Evolutionary conservation across 306 rosid species (phyloP).

Genomic region (Arachis hypogaea): DNA sequence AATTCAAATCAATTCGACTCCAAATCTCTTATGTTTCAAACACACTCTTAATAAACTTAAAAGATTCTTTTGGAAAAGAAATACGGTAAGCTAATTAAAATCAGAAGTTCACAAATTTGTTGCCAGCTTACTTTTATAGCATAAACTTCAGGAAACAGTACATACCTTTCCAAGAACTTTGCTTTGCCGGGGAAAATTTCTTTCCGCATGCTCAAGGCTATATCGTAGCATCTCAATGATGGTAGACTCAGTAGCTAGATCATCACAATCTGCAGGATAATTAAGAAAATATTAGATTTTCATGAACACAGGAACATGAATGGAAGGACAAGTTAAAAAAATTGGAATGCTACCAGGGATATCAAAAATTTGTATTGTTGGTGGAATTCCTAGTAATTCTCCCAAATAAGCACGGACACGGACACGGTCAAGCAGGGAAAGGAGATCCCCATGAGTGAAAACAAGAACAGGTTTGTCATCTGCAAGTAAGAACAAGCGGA

Average conservation of each 20-base stretch:
- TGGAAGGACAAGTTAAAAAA: slow-evolving; percentile 12
- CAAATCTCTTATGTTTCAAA: too few species aligned
- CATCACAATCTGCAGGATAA: slow-evolving; percentile 57
- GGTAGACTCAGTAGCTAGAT: slow-evolving; percentile 55
- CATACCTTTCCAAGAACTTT: slow-evolving; percentile 52
- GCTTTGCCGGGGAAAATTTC: slow-evolving; percentile 58
- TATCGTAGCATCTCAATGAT: slow-evolving; percentile 66
- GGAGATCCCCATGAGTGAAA: slow-evolving; percentile 88
- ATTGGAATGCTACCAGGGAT: slow-evolving; percentile 66
- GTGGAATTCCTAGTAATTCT: slow-evolving; percentile 71
- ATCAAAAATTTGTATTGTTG: slow-evolving; percentile 78
- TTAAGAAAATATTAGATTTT: slow-evolving; percentile 5
- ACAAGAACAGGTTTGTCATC: slow-evolving; percentile 90
- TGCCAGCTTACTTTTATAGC: slow-evolving; percentile 2
- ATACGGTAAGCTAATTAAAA: background rate
- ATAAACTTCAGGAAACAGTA: slow-evolving; percentile 28
- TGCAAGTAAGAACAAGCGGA: slow-evolving; percentile 35
- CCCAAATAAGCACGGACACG: slow-evolving; percentile 66
- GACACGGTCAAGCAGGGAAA: slow-evolving; percentile 66
- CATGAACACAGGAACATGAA: background rate
- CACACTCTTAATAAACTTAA: slow-evolving; percentile 24
- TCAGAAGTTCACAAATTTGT: background rate
- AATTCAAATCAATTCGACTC: too few species aligned
- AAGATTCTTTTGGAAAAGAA: background rate
- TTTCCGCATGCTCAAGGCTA: slow-evolving; percentile 83